Evolutionary conservation across 306 rosid genomes (phyloP).

Genomic region (Rosa chinensis): DNA sequence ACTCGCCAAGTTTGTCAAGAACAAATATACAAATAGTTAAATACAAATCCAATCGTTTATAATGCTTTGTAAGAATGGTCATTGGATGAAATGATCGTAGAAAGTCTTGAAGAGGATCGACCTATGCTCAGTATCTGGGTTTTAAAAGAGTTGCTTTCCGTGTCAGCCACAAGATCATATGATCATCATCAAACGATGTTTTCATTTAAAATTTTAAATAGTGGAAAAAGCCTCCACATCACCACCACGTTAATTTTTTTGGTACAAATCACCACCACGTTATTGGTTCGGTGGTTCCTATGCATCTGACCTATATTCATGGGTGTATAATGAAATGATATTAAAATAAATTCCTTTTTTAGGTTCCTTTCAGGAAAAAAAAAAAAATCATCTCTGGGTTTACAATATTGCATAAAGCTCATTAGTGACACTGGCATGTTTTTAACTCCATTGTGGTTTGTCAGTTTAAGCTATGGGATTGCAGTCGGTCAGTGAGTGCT

Average conservation of each 20-base stretch:
- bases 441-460: neutral
- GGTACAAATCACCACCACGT: neutral
- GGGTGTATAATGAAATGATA: neutral
- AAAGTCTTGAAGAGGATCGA: neutral
- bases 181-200: neutral
- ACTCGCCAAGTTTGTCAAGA: neutral
- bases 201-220: neutral
- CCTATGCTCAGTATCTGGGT: neutral
- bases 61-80: neutral
- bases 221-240: neutral
- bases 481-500: neutral
- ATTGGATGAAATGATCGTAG: neutral
- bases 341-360: neutral
- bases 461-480: slow-evolving; percentile 14
- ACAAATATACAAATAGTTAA: neutral
- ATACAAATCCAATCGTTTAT: neutral
- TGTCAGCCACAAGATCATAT: neutral
- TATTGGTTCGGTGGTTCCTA: neutral
- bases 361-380: neutral
- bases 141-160: neutral
- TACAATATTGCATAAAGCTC: neutral
- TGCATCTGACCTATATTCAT: slow-evolving; percentile 5
- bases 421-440: neutral
- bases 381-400: neutral
- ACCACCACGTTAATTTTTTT: neutral